phyloP scores from a whole-genome alignment of 352 stramenopile species.

The Globisporangium rhizosaccharum region DNA sequence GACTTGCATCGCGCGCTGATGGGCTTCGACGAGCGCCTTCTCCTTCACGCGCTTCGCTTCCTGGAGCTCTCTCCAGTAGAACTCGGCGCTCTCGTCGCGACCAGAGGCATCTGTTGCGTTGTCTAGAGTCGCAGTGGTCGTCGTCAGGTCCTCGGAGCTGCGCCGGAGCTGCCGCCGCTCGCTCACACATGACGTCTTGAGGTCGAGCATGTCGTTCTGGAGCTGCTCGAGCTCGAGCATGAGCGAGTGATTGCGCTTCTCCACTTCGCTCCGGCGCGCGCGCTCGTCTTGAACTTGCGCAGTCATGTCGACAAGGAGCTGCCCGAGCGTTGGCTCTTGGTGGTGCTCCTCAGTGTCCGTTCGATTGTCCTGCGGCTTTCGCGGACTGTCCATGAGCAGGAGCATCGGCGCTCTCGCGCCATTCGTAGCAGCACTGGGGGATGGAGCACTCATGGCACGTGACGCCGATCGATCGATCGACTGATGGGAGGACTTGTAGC shows the following conservation, averaged over 20 bases:
- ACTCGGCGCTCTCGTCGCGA: slow-evolving; percentile 25
- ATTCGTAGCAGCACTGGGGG: too few species aligned
- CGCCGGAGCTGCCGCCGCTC: slow-evolving; percentile 4
- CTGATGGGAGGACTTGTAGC: too few species aligned
- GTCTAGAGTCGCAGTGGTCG: too few species aligned
- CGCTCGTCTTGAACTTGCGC: slow-evolving; percentile 57
- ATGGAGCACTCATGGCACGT: too few species aligned
- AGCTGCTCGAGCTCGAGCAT: slow-evolving; percentile 67
- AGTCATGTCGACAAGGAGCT: slow-evolving; percentile 59
- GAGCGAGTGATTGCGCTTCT: slow-evolving; percentile 62
- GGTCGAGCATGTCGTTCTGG: slow-evolving; percentile 49
- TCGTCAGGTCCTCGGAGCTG: slow-evolving; percentile 9
- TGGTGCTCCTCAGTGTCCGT: too few species aligned
- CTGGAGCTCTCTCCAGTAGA: slow-evolving; percentile 56
- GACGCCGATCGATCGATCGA: too few species aligned
- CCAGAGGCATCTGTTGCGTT: too few species aligned
- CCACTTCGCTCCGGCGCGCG: slow-evolving; percentile 35
- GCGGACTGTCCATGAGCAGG: too few species aligned
- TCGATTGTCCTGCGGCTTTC: too few species aligned
- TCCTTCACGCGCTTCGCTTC: slow-evolving; percentile 49
- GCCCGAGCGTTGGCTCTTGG: slow-evolving; percentile 17
- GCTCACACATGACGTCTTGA: slow-evolving; percentile 33
- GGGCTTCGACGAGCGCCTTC: slow-evolving; percentile 45
- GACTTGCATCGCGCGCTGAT: slow-evolving; percentile 52
- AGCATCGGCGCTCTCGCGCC: too few species aligned